A percentile compares a stretch with the other conserved stretches of the same genome.
Evolutionary conservation across 2,329 filamentous ascomycete species (phyloP).

Genomic region (Botryotinia narcissicola): DNA sequence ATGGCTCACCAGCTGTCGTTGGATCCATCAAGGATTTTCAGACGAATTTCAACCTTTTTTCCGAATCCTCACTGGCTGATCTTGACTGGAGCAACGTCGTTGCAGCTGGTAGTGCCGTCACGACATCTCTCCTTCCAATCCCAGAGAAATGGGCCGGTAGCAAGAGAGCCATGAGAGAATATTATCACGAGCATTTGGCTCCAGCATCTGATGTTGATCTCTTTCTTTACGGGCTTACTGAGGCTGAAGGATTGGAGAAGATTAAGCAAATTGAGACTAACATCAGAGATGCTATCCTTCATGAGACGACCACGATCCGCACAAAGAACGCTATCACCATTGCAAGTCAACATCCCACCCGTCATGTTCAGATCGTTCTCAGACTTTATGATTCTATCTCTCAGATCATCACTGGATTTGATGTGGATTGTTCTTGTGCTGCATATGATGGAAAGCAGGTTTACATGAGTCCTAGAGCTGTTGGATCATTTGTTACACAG

Average conservation of each 20-base stretch:
- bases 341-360: slow-evolving; percentile 76
- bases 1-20: slow-evolving; percentile 67
- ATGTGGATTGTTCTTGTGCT: slow-evolving; percentile 80
- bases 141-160: slow-evolving; percentile 59
- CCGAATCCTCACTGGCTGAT: slow-evolving; percentile 71
- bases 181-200: slow-evolving; percentile 78
- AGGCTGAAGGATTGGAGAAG: slow-evolving; percentile 76
- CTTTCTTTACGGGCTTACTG: slow-evolving; percentile 76
- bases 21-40: slow-evolving; percentile 67
- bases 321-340: slow-evolving; percentile 89
- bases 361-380: slow-evolving; percentile 81
- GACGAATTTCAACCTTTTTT: slow-evolving; percentile 78
- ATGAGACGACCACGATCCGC: slow-evolving; percentile 79
- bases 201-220: slow-evolving; percentile 85
- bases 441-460: slow-evolving; percentile 81
- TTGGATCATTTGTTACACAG: slow-evolving; percentile 79
- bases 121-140: slow-evolving; percentile 73
- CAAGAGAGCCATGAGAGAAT: slow-evolving; percentile 64
- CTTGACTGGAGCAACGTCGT: slow-evolving; percentile 82
- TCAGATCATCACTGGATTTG: slow-evolving; percentile 84
- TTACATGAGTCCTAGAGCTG: slow-evolving; percentile 71
- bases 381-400: slow-evolving; percentile 81
- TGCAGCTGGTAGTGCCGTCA: slow-evolving; percentile 75
- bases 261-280: slow-evolving; percentile 76
- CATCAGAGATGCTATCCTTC: slow-evolving; percentile 74